Conservation (phyloP, 371 early-diverging fungal genomes). For the Basidiobolus meristosporus region DNA sequence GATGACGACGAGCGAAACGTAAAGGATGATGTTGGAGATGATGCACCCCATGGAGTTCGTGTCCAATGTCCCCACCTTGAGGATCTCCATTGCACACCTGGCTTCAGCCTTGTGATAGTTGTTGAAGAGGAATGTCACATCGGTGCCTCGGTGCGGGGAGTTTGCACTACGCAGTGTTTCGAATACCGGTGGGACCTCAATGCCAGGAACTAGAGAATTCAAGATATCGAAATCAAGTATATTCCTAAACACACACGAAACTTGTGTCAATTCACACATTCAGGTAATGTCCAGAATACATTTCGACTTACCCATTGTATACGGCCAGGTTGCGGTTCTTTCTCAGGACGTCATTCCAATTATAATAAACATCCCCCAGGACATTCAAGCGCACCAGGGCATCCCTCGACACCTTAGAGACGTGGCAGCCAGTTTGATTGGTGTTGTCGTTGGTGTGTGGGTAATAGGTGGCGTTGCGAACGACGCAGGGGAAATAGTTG, state of each 20-base stretch:
- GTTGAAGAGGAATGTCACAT: too few relatives aligned
- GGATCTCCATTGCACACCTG: conserved; percentile 41
- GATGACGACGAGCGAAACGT: conserved; percentile 56
- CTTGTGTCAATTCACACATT: too few relatives aligned
- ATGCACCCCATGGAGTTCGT: conserved; percentile 57
- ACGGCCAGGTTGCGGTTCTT: conserved; percentile 30
- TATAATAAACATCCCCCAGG: conserved; percentile 44
- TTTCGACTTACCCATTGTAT: conserved; percentile 41
- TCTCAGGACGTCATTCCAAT: conserved; percentile 40
- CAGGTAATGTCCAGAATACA: too few relatives aligned
- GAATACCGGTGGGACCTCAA: too few relatives aligned
- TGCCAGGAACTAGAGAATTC: too few relatives aligned
- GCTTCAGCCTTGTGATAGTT: conserved; percentile 6
- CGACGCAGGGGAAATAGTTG: conserved; percentile 47
- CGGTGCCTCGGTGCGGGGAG: too few relatives aligned
- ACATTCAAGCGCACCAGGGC: conserved; percentile 11
- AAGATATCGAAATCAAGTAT: too few relatives aligned
- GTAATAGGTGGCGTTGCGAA: conserved; percentile 19
- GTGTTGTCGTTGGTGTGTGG: conserved; percentile 19
- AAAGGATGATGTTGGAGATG: conserved; percentile 52
- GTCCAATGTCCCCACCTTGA: conserved; percentile 60
- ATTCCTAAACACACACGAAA: too few relatives aligned
- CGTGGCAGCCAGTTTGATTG: conserved; percentile 43
- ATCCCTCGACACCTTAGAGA: conserved; percentile 13
- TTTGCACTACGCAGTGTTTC: too few relatives aligned